phyloP scores from a whole-genome alignment of 1,284 basidiomycete species.

The Macrocybe sp. region DNA sequence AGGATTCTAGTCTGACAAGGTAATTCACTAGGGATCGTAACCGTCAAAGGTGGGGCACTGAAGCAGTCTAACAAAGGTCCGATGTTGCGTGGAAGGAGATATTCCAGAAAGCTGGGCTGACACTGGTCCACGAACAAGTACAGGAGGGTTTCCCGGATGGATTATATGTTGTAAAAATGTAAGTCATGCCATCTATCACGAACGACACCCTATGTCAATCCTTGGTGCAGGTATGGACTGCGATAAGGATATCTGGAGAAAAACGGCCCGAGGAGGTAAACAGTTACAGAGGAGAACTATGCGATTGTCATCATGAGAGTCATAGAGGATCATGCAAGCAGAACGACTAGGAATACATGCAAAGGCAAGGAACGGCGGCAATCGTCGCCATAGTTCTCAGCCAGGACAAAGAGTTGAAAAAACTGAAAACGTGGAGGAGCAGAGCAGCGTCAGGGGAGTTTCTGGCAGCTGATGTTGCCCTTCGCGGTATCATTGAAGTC shows the following conservation, averaged over 20 bases:
- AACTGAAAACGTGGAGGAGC: not conserved
- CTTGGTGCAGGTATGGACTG: slow-evolving; percentile 51
- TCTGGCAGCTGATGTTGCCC: slow-evolving; percentile 11
- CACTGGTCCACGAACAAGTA: slow-evolving; percentile 62
- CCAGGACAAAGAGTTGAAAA: not conserved
- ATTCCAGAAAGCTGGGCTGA: slow-evolving; percentile 68
- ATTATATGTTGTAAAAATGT: slow-evolving; percentile 84
- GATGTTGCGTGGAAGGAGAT: slow-evolving; percentile 76
- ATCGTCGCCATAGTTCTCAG: no score
- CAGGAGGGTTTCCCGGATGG: slow-evolving; percentile 79
- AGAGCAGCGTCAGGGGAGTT: not conserved
- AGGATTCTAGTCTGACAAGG: slow-evolving; percentile 90
- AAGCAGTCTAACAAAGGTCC: slow-evolving; percentile 47
- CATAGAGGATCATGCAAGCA: no score
- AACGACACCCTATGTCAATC: slow-evolving; percentile 5
- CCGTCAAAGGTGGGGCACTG: not conserved
- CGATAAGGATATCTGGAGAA: slow-evolving; percentile 26
- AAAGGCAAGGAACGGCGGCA: not conserved
- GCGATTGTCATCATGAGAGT: no score
- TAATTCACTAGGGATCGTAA: slow-evolving; percentile 13
- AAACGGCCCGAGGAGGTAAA: slow-evolving; percentile 2
- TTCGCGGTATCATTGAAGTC: slow-evolving; percentile 43
- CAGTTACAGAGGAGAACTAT: not conserved
- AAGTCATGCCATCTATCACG: slow-evolving; percentile 16
- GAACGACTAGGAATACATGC: not conserved